Percentiles rank a stretch among this genome's conserved stretches.
These are phyloP conservation scores for Dictyostelium intermedium DNA, from an alignment of 78 protist genomes.

Conservation along the genomic window DNA sequence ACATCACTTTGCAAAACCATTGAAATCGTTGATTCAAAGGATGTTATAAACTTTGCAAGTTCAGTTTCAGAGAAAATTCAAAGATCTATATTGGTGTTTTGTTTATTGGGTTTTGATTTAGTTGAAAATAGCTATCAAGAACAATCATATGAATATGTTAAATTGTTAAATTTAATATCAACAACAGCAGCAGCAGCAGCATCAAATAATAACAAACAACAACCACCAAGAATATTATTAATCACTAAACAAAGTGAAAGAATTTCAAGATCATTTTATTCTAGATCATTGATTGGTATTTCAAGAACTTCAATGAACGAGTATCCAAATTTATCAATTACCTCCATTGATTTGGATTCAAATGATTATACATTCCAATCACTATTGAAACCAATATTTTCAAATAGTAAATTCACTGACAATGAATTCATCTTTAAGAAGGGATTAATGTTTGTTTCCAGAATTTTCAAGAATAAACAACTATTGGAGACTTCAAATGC, in stretches of 20 bases:
- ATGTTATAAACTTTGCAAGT: background rate
- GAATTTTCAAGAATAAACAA: background rate
- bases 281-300: slow-evolving; percentile 31
- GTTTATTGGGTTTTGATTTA: slow-evolving; percentile 7
- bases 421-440: background rate
- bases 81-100: background rate
- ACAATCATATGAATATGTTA: background rate
- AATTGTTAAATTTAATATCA: background rate
- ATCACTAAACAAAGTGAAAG: slow-evolving; percentile 2
- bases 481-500: background rate
- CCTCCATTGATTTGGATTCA: slow-evolving; percentile 29
- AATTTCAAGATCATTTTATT: background rate
- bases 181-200: background rate
- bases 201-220: background rate
- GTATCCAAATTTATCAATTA: background rate
- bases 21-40: background rate
- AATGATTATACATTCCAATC: background rate
- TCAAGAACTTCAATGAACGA: slow-evolving; percentile 27
- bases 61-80: background rate
- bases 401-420: background rate
- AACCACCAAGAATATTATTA: background rate
- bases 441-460: background rate
- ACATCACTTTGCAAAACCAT: background rate
- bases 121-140: background rate
- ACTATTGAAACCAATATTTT: background rate